Base-by-base conservation (phyloP, 2,329 filamentous ascomycete species). In the Akanthomyces muscarius region DNA sequence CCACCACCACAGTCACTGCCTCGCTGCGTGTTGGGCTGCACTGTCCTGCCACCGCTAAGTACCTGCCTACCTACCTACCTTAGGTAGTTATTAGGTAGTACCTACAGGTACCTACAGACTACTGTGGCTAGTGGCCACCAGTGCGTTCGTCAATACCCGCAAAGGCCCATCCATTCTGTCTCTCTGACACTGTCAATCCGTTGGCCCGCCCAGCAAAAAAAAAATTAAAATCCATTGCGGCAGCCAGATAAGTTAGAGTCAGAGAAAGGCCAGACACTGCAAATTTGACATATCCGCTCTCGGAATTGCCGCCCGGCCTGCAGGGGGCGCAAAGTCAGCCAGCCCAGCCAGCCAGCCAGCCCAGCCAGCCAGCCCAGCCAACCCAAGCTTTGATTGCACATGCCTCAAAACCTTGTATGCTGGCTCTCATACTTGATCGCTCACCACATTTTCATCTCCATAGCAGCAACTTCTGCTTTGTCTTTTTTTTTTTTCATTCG, bases 371-470 rank as follows among this genome's bases (percentile, higher is more conserved):
- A 52, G 45, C 45, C 56, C 56, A 33, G 48, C 42, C 36, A 52
- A 33, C 62, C 51, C 52, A 62, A 57, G 21, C 58, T 61, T 54
- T 57, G 61, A 45, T 52, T 58, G 61, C 61, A 45, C 52, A 56
- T 56, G 60, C 60, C 52, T 56, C 60, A 36, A 63, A 58, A 63
- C 54, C 61, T 63, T 63, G 61, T 58, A 57, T 48, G 25, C 45
- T 42, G 16, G 33, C 47, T 60, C 23, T 21, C 44, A 38, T 30
- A 42, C 25, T 53, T 28, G 36, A 36, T 36, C 21, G 52, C 48
- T 63, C 52, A 65, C 53, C 54, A 48, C 42, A 60, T 45, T 50
- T 52, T 13, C 57, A 59, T 59, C 30, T 48, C 56, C 56, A 58
- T 38, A 36, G 28, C 28, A 36, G 30, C 55, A 33, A 36, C 21